Percentiles rank a stretch among this genome's conserved stretches.
Conservation (phyloP, 2,329 filamentous ascomycete species). For the Bretziella fagacearum region DNA sequence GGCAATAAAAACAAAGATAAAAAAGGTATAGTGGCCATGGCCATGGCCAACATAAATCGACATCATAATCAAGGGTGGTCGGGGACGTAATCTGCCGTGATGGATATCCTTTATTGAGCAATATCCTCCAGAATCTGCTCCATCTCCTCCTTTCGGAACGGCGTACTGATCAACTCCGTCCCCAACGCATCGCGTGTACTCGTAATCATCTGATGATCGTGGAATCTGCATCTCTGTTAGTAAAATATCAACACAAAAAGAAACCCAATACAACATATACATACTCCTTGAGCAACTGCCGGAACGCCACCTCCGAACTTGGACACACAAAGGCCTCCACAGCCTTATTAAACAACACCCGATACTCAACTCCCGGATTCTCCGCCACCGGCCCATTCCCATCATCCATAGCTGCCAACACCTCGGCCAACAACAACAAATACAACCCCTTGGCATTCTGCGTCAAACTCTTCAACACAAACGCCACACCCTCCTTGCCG, state of each 20-base stretch:
- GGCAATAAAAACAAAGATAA: neutral
- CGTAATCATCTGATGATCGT: slow-evolving; percentile 94
- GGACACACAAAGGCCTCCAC: slow-evolving; percentile 86
- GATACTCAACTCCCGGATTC: slow-evolving; percentile 66
- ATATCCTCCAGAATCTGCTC: slow-evolving; percentile 72
- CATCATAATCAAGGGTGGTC: too few species aligned
- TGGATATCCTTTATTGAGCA: slow-evolving; percentile 10
- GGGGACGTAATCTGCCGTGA: too few species aligned
- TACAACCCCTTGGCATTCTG: slow-evolving; percentile 86
- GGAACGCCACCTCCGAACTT: slow-evolving; percentile 87
- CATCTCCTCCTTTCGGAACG: slow-evolving; percentile 74
- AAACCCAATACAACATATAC: slow-evolving; percentile 18
- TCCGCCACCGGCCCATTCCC: slow-evolving; percentile 16
- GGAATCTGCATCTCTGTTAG: slow-evolving; percentile 41
- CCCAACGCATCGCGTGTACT: slow-evolving; percentile 73
- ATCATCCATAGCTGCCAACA: slow-evolving; percentile 47
- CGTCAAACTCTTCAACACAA: slow-evolving; percentile 75
- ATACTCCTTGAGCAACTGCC: slow-evolving; percentile 82
- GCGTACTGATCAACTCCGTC: slow-evolving; percentile 69
- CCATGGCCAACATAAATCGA: too few species aligned
- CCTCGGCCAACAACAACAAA: slow-evolving; percentile 66
- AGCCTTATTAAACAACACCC: slow-evolving; percentile 84
- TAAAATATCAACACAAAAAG: slow-evolving; percentile 18
- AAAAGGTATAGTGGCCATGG: too few species aligned
- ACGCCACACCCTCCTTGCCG: slow-evolving; percentile 80